Percentiles rank a stretch among this genome's conserved stretches.
Evolutionary conservation across 352 stramenopile genomes (phyloP).

Genomic region (Phytophthora crassamura): DNA sequence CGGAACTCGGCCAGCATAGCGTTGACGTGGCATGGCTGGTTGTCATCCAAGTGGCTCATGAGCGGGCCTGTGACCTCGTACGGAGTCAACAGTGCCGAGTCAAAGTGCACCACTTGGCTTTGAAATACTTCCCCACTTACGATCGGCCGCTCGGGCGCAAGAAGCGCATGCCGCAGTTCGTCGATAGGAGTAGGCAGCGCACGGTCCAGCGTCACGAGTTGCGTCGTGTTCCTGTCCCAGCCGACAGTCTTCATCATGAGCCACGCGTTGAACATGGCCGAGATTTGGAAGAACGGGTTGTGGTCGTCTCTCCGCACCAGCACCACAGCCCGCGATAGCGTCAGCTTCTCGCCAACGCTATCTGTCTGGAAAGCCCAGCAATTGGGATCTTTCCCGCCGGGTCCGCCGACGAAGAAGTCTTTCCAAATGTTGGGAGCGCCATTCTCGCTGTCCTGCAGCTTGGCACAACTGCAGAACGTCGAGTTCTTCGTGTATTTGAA

Average conservation of each 20-base stretch:
- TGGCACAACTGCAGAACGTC: slow-evolving; percentile 28
- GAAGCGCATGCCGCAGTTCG: slow-evolving; percentile 42
- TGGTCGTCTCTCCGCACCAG: slow-evolving; percentile 51
- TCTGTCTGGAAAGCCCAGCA: slow-evolving; percentile 3
- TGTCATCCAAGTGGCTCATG: slow-evolving; percentile 55
- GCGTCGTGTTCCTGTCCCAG: slow-evolving; percentile 35
- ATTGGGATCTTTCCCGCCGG: slow-evolving; percentile 7
- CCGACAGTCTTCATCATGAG: slow-evolving; percentile 35
- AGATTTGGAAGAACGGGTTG: slow-evolving; percentile 60
- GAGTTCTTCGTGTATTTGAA: slow-evolving; percentile 34
- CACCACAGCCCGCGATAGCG: slow-evolving; percentile 26
- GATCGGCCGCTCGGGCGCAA: slow-evolving; percentile 22
- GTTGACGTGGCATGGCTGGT: slow-evolving; percentile 46
- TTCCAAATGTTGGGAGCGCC: slow-evolving; percentile 32
- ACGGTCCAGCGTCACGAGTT: slow-evolving; percentile 50
- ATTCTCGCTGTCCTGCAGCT: slow-evolving; percentile 22
- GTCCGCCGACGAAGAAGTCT: slow-evolving; percentile 28
- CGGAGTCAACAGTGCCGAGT: slow-evolving; percentile 43
- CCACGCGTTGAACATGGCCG: slow-evolving; percentile 46
- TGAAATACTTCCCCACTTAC: slow-evolving; percentile 36
- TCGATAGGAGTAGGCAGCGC: slow-evolving; percentile 44
- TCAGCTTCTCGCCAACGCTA: slow-evolving; percentile 8
- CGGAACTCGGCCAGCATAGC: slow-evolving; percentile 28
- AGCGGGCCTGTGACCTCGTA: slow-evolving; percentile 50
- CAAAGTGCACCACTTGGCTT: slow-evolving; percentile 36